Evolutionary conservation across 805 yeast species (phyloP).

Genomic region (Metschnikowia lunata): DNA sequence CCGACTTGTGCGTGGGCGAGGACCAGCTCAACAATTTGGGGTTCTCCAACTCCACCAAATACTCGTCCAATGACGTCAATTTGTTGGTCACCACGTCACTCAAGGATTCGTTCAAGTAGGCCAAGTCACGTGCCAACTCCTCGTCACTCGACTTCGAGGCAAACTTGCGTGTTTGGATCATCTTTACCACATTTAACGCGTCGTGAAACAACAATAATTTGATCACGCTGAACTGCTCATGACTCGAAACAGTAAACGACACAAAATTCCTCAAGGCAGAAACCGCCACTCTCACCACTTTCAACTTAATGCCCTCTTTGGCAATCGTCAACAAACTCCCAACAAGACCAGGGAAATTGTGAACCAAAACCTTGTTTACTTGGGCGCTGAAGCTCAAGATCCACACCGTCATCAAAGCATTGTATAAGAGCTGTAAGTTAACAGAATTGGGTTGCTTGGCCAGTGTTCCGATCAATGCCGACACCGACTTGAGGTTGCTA

Average conservation of each 20-base stretch:
- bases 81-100: slow-evolving; percentile 63
- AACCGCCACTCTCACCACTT: slow-evolving; percentile 79
- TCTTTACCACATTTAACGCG: slow-evolving; percentile 63
- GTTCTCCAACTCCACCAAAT: slow-evolving; percentile 75
- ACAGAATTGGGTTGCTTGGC: slow-evolving; percentile 35
- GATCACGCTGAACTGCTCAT: slow-evolving; percentile 45
- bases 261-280: slow-evolving; percentile 66
- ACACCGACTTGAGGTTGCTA: slow-evolving; percentile 31
- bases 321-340: slow-evolving; percentile 54
- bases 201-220: slow-evolving; percentile 72
- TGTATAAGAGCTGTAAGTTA: slow-evolving; percentile 80
- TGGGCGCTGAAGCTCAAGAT: slow-evolving; percentile 67
- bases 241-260: slow-evolving; percentile 23
- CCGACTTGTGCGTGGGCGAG: slow-evolving; percentile 86
- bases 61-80: slow-evolving; percentile 90
- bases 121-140: slow-evolving; percentile 75
- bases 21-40: slow-evolving; percentile 68
- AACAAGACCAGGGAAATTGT: slow-evolving; percentile 51
- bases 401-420: slow-evolving; percentile 78
- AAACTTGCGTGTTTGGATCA: slow-evolving; percentile 83
- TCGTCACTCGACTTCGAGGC: slow-evolving; percentile 66
- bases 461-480: slow-evolving; percentile 25
- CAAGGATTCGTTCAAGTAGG: slow-evolving; percentile 52
- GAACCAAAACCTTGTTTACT: slow-evolving; percentile 45
- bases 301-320: slow-evolving; percentile 85